Base-by-base conservation (phyloP, 2,329 filamentous ascomycete species). In the Fusarium mangiferae region DNA sequence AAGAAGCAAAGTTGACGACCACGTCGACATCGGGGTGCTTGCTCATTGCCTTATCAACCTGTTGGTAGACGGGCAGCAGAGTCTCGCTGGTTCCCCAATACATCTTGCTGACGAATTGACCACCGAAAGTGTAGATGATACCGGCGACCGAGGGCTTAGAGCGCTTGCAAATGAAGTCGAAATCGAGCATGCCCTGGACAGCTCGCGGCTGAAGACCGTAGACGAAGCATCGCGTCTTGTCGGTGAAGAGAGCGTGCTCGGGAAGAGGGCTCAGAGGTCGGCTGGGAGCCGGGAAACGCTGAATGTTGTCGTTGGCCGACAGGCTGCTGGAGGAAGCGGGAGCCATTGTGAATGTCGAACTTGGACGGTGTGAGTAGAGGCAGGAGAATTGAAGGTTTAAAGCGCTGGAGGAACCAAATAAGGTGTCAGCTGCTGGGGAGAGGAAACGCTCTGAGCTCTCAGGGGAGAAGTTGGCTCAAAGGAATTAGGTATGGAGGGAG, bases 21-120 rank as follows among this genome's bases (percentile, higher is more conserved):
- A 95, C 95, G 84, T 99, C 96, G 75, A 98, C 96, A 78, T 99
- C 96, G 73, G 90, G 91, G 90, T 99, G 96, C 92, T 99, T 99
- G 85, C 91, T 90, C 83, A 98, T 92, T 79, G 96, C 96, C 90
- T 98, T 97, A 79, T 91, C 88, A 56, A 95, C 93, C 82, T 94
- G 90, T 88, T 99, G 96, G 91, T 99, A 99, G 84, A 99, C 96
- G 74, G 96, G 96, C 79, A 99, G 91, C 77, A 99, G 92, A 74
- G 96, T 99, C 90, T 99, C 96, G 88, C 95, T 98, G 82, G 96
- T 99, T 82, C 96, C 96, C 96, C 96, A 99, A 93, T 99, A 99
- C 96, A 99, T 98, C 92, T 99, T 99, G 92, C 95, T 98, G 84
- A 99, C 96, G 91, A 99, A 99, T 87, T 99, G 96, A 78, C 96